Evolutionary conservation across 2,329 filamentous ascomycete genomes (phyloP).

Genomic region (Didymella keratinophila): DNA sequence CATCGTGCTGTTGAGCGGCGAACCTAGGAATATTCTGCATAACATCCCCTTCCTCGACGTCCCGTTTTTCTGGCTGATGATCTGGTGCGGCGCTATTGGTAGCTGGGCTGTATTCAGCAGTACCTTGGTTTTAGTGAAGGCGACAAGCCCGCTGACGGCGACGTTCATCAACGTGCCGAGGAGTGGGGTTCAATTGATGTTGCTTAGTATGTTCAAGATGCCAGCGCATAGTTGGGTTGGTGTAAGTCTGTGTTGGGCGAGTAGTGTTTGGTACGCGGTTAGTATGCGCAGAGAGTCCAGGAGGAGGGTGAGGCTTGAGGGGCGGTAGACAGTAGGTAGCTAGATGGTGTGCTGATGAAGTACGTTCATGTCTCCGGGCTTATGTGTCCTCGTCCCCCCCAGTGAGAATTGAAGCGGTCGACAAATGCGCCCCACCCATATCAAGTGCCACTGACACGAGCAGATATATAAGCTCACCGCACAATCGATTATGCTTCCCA

Average conservation of each 20-base stretch:
- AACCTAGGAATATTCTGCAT: slow-evolving; percentile 57
- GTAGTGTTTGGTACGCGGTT: slow-evolving; percentile 59
- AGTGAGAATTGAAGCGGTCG: too few species aligned
- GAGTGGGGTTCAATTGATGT: slow-evolving; percentile 58
- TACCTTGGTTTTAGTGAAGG: slow-evolving; percentile 59
- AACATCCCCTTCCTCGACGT: slow-evolving; percentile 65
- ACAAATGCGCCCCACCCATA: too few species aligned
- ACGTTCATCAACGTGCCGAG: slow-evolving; percentile 60
- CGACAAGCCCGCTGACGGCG: slow-evolving; percentile 60
- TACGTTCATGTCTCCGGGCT: background rate
- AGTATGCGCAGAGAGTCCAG: slow-evolving; percentile 51
- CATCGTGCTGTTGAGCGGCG: slow-evolving; percentile 60
- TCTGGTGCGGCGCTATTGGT: slow-evolving; percentile 57
- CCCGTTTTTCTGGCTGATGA: slow-evolving; percentile 64
- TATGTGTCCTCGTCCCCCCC: too few species aligned
- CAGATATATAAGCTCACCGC: too few species aligned
- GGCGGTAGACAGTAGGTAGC: slow-evolving; percentile 9
- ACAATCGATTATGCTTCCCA: too few species aligned
- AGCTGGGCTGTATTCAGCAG: slow-evolving; percentile 59
- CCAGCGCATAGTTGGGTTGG: slow-evolving; percentile 62
- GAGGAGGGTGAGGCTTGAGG: slow-evolving; percentile 43
- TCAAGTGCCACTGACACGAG: too few species aligned
- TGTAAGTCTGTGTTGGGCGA: slow-evolving; percentile 59
- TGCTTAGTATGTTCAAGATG: slow-evolving; percentile 59
- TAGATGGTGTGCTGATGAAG: too few species aligned